Conservation (phyloP, 2,329 filamentous ascomycete genomes). For the Exophiala sp. region DNA sequence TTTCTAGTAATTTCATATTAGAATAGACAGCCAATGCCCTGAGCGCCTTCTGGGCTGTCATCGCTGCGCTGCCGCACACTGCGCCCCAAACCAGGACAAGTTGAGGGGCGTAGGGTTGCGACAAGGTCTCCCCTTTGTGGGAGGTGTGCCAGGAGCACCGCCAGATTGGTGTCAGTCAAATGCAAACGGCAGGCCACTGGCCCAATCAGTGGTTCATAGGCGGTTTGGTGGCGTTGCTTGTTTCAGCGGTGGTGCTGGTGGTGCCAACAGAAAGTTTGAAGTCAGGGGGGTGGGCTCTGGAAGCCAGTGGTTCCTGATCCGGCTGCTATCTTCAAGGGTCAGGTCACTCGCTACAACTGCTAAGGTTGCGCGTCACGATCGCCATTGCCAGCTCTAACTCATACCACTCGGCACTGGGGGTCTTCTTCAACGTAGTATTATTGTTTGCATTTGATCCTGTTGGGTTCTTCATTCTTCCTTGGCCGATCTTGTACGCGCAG, state of each 20-base stretch:
- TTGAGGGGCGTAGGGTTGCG: background rate
- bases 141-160: background rate
- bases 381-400: conserved; percentile 6
- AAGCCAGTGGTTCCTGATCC: conserved; percentile 12
- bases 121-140: background rate
- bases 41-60: background rate
- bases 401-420: background rate
- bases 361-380: conserved; percentile 12
- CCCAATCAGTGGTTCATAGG: background rate
- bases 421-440: background rate
- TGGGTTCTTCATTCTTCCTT: conserved; percentile 1
- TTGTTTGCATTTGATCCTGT: background rate
- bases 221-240: conserved; percentile 17
- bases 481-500: conserved; percentile 15
- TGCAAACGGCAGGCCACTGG: background rate
- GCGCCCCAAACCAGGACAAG: background rate
- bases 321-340: background rate
- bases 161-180: background rate
- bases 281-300: conserved; percentile 16
- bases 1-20: background rate
- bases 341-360: background rate
- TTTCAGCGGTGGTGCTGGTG: conserved; percentile 14
- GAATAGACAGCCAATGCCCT: background rate
- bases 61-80: background rate
- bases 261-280: conserved; percentile 15